A percentile compares a stretch with the other conserved stretches of the same genome.
Conservation (phyloP, 2,329 filamentous ascomycete genomes). For the Pseudogymnoascus sp. region DNA sequence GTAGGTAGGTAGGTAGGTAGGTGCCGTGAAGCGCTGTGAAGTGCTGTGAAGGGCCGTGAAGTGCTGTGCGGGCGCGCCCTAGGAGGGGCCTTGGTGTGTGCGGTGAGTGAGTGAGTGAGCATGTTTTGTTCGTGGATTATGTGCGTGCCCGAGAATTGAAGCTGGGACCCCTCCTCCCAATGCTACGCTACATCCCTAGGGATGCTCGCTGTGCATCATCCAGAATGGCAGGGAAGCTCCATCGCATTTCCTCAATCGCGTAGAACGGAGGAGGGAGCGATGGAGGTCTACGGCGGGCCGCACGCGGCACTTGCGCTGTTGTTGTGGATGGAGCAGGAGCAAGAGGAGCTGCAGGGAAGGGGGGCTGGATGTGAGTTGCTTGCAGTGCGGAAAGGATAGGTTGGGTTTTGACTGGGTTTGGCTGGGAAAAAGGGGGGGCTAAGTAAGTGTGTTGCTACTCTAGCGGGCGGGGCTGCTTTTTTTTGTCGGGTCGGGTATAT, state of each 20-base stretch:
- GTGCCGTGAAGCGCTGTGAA: not conserved
- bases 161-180: not conserved
- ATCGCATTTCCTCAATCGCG: not conserved
- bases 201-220: conserved; percentile 1
- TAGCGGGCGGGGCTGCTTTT: not conserved
- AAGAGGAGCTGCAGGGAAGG: too few species aligned
- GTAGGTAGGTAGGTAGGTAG: too few species aligned
- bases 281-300: not conserved
- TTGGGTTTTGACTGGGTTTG: not conserved
- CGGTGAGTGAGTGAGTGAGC: not conserved
- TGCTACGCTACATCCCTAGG: not conserved
- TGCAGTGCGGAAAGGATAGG: not conserved
- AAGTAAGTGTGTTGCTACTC: not conserved
- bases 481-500: conserved; percentile 4
- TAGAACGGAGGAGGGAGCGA: not conserved
- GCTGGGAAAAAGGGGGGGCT: not conserved
- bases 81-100: not conserved
- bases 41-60: not conserved
- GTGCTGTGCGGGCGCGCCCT: not conserved
- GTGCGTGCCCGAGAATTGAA: not conserved
- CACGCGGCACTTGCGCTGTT: not conserved
- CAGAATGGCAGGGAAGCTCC: not conserved
- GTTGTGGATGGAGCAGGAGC: not conserved
- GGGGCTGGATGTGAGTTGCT: not conserved
- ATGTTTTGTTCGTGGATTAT: not conserved